Evolutionary conservation across 768 basidiomycete genomes (phyloP).

Genomic region (Guyanaporus albipodus): DNA sequence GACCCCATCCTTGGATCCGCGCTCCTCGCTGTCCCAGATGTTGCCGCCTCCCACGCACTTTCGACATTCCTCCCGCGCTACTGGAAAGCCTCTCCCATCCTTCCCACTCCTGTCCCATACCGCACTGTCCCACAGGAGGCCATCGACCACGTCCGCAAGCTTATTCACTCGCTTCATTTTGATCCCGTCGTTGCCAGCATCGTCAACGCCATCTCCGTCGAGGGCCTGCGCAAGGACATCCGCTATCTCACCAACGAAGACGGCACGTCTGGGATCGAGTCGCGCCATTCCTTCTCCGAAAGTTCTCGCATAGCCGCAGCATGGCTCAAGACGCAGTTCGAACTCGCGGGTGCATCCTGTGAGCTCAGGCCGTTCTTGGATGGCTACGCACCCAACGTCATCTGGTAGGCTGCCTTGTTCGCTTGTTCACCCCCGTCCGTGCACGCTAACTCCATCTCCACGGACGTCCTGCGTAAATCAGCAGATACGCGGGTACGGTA

Average conservation of each 20-base stretch:
- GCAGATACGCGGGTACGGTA: conserved; percentile 52
- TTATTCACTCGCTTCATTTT: conserved; percentile 61
- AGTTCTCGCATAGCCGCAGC: conserved; percentile 37
- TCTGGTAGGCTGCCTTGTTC: conserved; percentile 66
- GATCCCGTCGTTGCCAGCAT: conserved; percentile 64
- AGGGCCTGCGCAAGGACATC: conserved; percentile 65
- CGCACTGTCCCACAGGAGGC: conserved; percentile 56
- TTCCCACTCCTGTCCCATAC: conserved; percentile 43
- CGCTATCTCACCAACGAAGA: conserved; percentile 86
- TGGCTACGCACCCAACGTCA: conserved; percentile 83
- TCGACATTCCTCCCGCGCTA: conserved; percentile 65
- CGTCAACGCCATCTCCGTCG: conserved; percentile 63
- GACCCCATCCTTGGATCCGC: conserved; percentile 36
- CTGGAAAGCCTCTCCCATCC: conserved; percentile 68
- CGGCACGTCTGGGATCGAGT: conserved; percentile 62
- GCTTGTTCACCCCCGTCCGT: neutral
- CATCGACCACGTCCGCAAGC: conserved; percentile 49
- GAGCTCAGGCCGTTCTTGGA: conserved; percentile 57
- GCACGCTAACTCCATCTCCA: neutral
- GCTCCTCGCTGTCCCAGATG: conserved; percentile 45
- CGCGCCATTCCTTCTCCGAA: conserved; percentile 81
- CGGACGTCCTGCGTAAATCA: neutral
- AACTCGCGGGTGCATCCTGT: conserved; percentile 73
- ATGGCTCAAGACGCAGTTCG: conserved; percentile 61
- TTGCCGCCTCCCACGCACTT: conserved; percentile 40